Evolutionary conservation across 1,284 basidiomycete genomes (phyloP).

Genomic region (Cutaneotrichosporon curvatum): DNA sequence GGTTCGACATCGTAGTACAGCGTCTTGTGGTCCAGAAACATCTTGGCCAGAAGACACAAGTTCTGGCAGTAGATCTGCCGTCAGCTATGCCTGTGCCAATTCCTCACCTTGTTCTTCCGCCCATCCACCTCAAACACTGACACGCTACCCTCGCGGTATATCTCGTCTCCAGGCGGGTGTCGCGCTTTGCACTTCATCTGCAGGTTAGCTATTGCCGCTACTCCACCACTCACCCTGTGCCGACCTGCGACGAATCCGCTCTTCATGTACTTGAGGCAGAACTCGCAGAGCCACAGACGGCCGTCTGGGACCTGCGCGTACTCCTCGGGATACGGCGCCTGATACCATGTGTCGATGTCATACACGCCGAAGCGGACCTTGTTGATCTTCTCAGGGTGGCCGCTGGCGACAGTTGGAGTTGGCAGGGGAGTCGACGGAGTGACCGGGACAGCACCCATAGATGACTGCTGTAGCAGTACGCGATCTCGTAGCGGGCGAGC

Average conservation of each 20-base stretch:
- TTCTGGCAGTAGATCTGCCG: slow-evolving; percentile 91
- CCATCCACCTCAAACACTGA: slow-evolving; percentile 98
- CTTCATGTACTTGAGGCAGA: slow-evolving; percentile 98
- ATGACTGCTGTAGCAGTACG: slow-evolving; percentile 29
- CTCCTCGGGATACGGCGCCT: slow-evolving; percentile 97
- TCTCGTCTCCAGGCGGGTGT: slow-evolving; percentile 96
- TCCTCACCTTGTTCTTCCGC: slow-evolving; percentile 71
- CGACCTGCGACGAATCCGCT: slow-evolving; percentile 78
- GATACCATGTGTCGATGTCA: slow-evolving; percentile 98
- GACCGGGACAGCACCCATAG: slow-evolving; percentile 8
- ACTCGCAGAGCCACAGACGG: slow-evolving; percentile 92
- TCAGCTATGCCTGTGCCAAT: background rate
- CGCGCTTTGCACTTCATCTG: slow-evolving; percentile 90
- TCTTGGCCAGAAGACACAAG: slow-evolving; percentile 94
- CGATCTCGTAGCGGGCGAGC: slow-evolving; percentile 39
- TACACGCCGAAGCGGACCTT: slow-evolving; percentile 87
- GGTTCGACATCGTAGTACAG: slow-evolving; percentile 99
- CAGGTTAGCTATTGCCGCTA: background rate
- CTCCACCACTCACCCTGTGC: slow-evolving; percentile 63
- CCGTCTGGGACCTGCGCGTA: slow-evolving; percentile 91
- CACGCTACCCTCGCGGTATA: slow-evolving; percentile 81
- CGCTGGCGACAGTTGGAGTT: background rate
- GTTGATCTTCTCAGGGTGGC: slow-evolving; percentile 54
- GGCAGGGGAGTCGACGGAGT: slow-evolving; percentile 5
- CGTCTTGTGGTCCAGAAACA: slow-evolving; percentile 99